Conservation (phyloP, 345 rosid genomes). For the Brassica napus region Da-Ae NC_063439.1:2773001-2773500, state of each 20-base stretch:
- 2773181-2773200: conserved; percentile 95
- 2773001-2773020: neutral
- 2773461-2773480: neutral
- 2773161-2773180: conserved; percentile 84
- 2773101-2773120: conserved; percentile 57
- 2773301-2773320: conserved; percentile 63
- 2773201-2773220: conserved; percentile 90
- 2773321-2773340: conserved; percentile 78
- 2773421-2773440: conserved; percentile 77
- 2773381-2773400: conserved; percentile 63
- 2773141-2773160: conserved; percentile 78
- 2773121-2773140: conserved; percentile 68
- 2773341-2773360: conserved; percentile 74
- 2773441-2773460: conserved; percentile 51
- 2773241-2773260: neutral
- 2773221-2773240: conserved; percentile 69
- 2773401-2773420: conserved; percentile 76
- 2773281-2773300: neutral
- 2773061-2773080: conserved; percentile 80
- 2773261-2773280: conserved; percentile 13
- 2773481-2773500: neutral
- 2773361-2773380: conserved; percentile 67
- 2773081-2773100: conserved; percentile 50
- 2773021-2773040: neutral
- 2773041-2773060: conserved; percentile 73